Conservation (phyloP, 2,329 filamentous ascomycete species). For the Diplocarpon mali region DNA sequence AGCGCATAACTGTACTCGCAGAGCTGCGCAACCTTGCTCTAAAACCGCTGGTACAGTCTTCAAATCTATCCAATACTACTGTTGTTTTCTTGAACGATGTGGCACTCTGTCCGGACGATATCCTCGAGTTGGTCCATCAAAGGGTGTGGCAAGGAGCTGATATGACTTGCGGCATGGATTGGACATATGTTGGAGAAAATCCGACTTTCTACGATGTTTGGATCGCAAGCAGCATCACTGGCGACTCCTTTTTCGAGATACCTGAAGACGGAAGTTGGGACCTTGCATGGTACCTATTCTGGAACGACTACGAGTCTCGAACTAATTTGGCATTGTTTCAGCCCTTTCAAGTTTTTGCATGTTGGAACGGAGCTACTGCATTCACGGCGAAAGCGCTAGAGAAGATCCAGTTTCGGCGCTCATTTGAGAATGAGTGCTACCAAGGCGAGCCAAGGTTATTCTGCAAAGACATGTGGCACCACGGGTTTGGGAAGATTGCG, state of each 20-base stretch:
- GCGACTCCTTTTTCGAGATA: slow-evolving; percentile 45
- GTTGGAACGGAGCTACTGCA: slow-evolving; percentile 46
- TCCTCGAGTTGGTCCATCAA: slow-evolving; percentile 45
- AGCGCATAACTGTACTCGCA: slow-evolving; percentile 38
- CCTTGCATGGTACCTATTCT: slow-evolving; percentile 40
- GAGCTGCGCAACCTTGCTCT: slow-evolving; percentile 42
- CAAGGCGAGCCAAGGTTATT: slow-evolving; percentile 45
- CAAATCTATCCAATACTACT: slow-evolving; percentile 29
- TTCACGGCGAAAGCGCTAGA: slow-evolving; percentile 35
- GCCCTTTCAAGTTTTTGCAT: slow-evolving; percentile 50
- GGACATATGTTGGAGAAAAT: slow-evolving; percentile 34
- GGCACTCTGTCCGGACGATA: slow-evolving; percentile 40
- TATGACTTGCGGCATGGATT: slow-evolving; percentile 50
- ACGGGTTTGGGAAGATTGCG: slow-evolving; percentile 40
- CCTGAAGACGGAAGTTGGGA: slow-evolving; percentile 39
- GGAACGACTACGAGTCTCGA: slow-evolving; percentile 33
- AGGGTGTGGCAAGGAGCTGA: slow-evolving; percentile 35
- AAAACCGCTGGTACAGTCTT: slow-evolving; percentile 31
- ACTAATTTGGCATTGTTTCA: slow-evolving; percentile 27
- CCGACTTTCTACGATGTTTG: slow-evolving; percentile 48
- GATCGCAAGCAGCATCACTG: slow-evolving; percentile 40
- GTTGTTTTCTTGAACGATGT: slow-evolving; percentile 46
- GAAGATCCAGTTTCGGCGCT: slow-evolving; percentile 35
- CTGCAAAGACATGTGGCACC: slow-evolving; percentile 45
- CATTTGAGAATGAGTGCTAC: slow-evolving; percentile 34